A percentile compares a stretch with the other conserved stretches of the same genome.
These are phyloP conservation scores for Globisporangium cystogenes DNA, from an alignment of 352 stramenopile species.

Conservation along the genomic window DNA sequence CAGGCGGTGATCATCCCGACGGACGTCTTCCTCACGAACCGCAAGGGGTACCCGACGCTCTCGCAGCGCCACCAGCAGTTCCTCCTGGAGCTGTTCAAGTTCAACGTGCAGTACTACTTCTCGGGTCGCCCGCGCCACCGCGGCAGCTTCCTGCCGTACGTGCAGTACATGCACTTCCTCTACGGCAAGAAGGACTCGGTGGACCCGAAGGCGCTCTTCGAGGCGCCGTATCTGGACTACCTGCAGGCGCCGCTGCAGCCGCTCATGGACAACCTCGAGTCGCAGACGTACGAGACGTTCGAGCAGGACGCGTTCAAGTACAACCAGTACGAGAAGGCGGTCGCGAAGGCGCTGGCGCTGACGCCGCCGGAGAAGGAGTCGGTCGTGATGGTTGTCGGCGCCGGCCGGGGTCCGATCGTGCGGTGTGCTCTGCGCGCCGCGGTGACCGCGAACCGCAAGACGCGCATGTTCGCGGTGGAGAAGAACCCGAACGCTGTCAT, in stretches of 20 bases:
- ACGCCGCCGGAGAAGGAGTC: conserved; percentile 59
- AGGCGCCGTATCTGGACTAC: conserved; percentile 94
- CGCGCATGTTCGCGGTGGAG: conserved; percentile 94
- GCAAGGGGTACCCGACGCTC: conserved; percentile 93
- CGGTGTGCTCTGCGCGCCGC: conserved; percentile 78
- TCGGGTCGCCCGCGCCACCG: conserved; percentile 68
- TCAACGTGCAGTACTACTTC: conserved; percentile 87
- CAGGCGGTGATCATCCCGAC: conserved; percentile 87
- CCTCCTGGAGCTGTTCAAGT: conserved; percentile 61
- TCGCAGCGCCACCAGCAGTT: conserved; percentile 90
- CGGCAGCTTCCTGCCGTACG: conserved; percentile 73
- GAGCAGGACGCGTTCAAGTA: conserved; percentile 99
- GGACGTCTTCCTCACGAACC: conserved; percentile 94
- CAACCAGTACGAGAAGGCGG: conserved; percentile 93
- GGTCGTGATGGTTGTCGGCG: conserved; percentile 90
- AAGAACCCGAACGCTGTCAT: conserved; percentile 99
- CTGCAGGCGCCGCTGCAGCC: conserved; percentile 97
- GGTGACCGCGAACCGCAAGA: conserved; percentile 50
- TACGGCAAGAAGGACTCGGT: conserved; percentile 47
- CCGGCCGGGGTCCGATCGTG: conserved; percentile 95
- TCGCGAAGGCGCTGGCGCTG: conserved; percentile 70
- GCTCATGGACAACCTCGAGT: conserved; percentile 98
- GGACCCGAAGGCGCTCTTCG: conserved; percentile 86
- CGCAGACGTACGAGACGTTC: conserved; percentile 98
- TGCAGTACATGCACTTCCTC: conserved; percentile 96